Conservation (phyloP, 2,329 filamentous ascomycete genomes). For the Neofusicoccum kwambonambiense region DNA sequence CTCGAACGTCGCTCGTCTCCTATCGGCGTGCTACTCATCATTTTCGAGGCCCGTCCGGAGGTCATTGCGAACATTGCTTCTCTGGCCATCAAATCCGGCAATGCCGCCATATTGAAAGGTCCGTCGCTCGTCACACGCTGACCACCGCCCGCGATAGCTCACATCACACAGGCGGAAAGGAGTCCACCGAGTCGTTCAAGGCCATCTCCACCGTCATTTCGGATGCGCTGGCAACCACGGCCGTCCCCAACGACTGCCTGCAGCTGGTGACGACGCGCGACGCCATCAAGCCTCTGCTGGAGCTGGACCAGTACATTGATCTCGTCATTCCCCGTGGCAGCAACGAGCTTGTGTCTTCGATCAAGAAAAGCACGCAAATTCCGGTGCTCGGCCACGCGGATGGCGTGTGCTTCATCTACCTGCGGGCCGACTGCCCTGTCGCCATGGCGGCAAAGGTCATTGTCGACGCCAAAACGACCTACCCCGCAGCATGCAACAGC, state of each 20-base stretch:
- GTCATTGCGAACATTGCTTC: slow-evolving; percentile 98
- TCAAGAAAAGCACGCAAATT: slow-evolving; percentile 89
- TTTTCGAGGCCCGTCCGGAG: slow-evolving; percentile 96
- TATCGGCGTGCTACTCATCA: slow-evolving; percentile 96
- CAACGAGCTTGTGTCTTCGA: slow-evolving; percentile 85
- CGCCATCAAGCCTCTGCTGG: slow-evolving; percentile 82
- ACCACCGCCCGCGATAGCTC: background rate
- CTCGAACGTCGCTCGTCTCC: slow-evolving; percentile 89
- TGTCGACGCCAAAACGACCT: slow-evolving; percentile 89
- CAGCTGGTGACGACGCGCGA: slow-evolving; percentile 94
- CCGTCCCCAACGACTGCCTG: slow-evolving; percentile 81
- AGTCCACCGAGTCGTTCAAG: slow-evolving; percentile 92
- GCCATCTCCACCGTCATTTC: slow-evolving; percentile 87
- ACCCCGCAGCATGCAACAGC: slow-evolving; percentile 93
- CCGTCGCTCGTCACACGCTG: background rate
- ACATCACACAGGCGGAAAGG: slow-evolving; percentile 71
- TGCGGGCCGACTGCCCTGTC: slow-evolving; percentile 74
- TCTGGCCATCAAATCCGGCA: slow-evolving; percentile 93
- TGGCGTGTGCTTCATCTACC: slow-evolving; percentile 83
- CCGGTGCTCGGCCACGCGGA: slow-evolving; percentile 96
- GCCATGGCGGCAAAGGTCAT: slow-evolving; percentile 72
- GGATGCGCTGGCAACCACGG: slow-evolving; percentile 66
- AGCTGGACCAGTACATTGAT: slow-evolving; percentile 83
- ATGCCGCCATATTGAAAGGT: slow-evolving; percentile 94
- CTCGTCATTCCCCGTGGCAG: slow-evolving; percentile 90